Base-by-base conservation (phyloP, 2,329 filamentous ascomycete species). In the Erysiphe neolycopersici region DNA sequence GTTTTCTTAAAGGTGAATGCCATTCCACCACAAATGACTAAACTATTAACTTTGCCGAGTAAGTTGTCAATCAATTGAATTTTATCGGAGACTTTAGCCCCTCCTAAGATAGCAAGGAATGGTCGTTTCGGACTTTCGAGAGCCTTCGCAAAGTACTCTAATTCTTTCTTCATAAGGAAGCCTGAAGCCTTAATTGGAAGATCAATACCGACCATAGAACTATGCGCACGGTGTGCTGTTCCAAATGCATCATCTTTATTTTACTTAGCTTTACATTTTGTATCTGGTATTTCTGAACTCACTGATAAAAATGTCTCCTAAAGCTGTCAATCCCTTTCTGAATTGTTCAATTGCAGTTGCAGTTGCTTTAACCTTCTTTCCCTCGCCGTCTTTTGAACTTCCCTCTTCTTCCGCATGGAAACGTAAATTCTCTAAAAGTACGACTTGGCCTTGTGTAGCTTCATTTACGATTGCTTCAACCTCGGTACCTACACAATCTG, bases 1-100 rank as follows among this genome's bases (percentile, higher is more conserved):
- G 83, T 87, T 74, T 98, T 98, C 73, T 95, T 95, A 74, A 98
- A 98, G 55, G 89, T 98, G 68, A 95, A 98, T 49, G 89, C 85
- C 89, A 98, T 98, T 56, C 75, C 89, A 59, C 89, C 89, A 61
- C 87, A 93, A 64, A 98, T 79, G 64, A 98, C 79, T 52, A 98
- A 73, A 61, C 78, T 89, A 72, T 98, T 73, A 62, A 98, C 85
- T 73, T 98, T 95, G 64, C 84, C 81, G 53, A 98, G 78, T 52
- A 98, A 71, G 71, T 98, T 98, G 67, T 98, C 85, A 60, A 98
- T 95, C 55, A 98, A 73, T 69, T 94, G 83, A 62, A 98, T 98
- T 78, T 98, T 98, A 73, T 98, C 89, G 38, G 83, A 91, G 53
- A 98, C 84, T 73, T 98, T 98, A 61, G 89, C 84, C 54, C 89